Evolutionary conservation across 139 green algal species (phyloP), one percentile per base, ranked within the genome.

Genomic region (Closterium sp.): DNA sequence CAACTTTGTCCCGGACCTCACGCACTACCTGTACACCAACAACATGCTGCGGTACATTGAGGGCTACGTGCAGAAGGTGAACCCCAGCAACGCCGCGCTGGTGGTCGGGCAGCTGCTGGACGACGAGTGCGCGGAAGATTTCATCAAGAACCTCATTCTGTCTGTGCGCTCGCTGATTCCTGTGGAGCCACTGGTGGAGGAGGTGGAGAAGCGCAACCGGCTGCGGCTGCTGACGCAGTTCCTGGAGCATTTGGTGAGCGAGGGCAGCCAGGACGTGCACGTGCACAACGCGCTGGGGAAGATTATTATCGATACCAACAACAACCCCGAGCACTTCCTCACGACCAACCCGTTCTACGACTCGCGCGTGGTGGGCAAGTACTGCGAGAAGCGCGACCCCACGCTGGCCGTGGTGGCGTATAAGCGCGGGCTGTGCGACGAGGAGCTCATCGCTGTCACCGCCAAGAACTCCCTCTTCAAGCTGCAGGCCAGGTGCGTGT

Each of bases 291-390:
- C 98, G 21, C 96, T 99, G 91, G 97, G 98, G 92, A 99, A 99
- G 96, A 99, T 99, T 96, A 98, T 99, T 95, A 98, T 99, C 86
- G 98, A 99, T 94, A 97, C n/a, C 86, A 99, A 99, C 96, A 99
- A 99, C 96, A 99, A 99, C 96, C 98, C 98, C 1, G 98, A 99
- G 96, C 98, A 99, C 96, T 99, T 99, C 97, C 96, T 99, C 24
- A 99, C 97, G 86, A 99, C 98, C 94, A 99, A 99, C 96, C 98
- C 98, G 62, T 99, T 98, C 97, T 99, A 99, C 92, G 97, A 99
- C 95, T 97, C 96, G n/a, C 93, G 97, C 50, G 97, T 97, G 21
- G 95, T 97, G 29, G 97, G 96, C 93, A 97, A 97, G 94, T 99
- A 99, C 95, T 98, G 97, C 27, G 98, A 99, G 97, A 98, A 98